phyloP scores from a whole-genome alignment of 345 rosid species.

The Moringa oleifera region DNA sequence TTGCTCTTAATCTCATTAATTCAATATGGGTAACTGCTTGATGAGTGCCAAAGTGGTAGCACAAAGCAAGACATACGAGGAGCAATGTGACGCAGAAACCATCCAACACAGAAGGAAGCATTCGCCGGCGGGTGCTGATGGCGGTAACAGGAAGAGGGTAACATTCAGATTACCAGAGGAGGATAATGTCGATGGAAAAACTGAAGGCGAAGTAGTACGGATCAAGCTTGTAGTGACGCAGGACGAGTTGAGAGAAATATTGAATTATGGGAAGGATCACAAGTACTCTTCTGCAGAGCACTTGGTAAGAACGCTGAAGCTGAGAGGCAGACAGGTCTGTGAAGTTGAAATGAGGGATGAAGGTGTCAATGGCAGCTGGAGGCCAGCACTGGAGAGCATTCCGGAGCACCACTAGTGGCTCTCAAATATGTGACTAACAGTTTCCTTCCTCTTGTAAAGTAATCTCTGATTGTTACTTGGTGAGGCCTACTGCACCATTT shows the following conservation, averaged over 20 bases:
- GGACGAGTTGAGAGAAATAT: constrained; percentile 51
- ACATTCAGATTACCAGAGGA: constrained; percentile 23
- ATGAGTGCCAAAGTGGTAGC: constrained; percentile 13
- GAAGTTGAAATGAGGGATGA: constrained; percentile 20
- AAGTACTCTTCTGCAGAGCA: constrained; percentile 36
- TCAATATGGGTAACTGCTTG: constrained; percentile 36
- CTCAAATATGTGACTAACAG: no score
- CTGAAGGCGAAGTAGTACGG: constrained; percentile 34
- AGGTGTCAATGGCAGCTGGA: constrained; percentile 28
- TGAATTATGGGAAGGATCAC: constrained; percentile 28
- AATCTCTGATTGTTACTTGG: no score
- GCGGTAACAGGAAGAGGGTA: constrained; percentile 17
- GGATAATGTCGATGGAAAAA: constrained; percentile 1
- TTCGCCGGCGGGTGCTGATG: background rate
- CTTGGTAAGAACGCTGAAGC: constrained; percentile 32
- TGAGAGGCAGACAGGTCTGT: no score
- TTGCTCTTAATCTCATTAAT: constrained; percentile 5
- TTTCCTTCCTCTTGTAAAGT: no score
- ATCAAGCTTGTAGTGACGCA: constrained; percentile 53
- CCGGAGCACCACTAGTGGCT: constrained; percentile 39
- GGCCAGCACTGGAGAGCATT: constrained; percentile 56
- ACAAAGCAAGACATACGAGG: background rate
- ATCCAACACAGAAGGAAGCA: background rate
- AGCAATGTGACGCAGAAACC: background rate
- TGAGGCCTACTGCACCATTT: no score